Evolutionary conservation across 1,284 basidiomycete species (phyloP).

Genomic region (Pisolithus thermaeus): DNA sequence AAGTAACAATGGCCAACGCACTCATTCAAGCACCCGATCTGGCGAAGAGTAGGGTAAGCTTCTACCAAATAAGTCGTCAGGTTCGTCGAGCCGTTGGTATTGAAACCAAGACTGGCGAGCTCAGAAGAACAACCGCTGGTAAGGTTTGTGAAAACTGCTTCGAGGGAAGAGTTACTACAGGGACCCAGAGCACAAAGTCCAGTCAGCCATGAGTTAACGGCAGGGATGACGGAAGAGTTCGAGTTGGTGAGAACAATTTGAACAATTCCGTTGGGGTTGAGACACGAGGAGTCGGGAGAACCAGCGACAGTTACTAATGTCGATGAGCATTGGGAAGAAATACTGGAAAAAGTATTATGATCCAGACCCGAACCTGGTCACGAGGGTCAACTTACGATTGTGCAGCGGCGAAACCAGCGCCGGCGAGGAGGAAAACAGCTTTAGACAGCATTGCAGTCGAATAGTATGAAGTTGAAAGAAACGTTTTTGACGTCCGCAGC

Average conservation of each 20-base stretch:
- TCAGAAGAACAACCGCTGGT: conserved; percentile 49
- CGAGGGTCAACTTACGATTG: conserved; percentile 34
- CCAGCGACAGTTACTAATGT: conserved; percentile 37
- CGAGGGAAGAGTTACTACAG: conserved; percentile 53
- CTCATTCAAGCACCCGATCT: conserved; percentile 52
- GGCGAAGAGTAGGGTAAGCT: conserved; percentile 45
- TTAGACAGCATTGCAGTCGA: conserved; percentile 21
- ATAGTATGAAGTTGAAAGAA: neutral
- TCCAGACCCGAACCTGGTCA: conserved; percentile 2
- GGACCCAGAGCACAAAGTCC: conserved; percentile 46
- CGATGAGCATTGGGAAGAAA: conserved; percentile 26
- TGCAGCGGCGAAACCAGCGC: conserved; percentile 38
- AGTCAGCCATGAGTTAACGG: conserved; percentile 53
- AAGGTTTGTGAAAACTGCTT: conserved; percentile 36
- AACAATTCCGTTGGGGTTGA: conserved; percentile 45
- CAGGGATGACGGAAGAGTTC: conserved; percentile 43
- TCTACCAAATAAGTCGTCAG: conserved; percentile 28
- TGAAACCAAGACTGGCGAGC: conserved; percentile 31
- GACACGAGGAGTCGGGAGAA: conserved; percentile 45
- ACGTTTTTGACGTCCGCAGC: neutral
- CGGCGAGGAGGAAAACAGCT: conserved; percentile 29
- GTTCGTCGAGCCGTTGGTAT: conserved; percentile 1
- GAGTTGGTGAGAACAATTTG: conserved; percentile 33
- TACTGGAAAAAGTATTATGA: conserved; percentile 9
- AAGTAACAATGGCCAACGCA: conserved; percentile 27